phyloP scores from a whole-genome alignment of 2,329 filamentous ascomycete genomes.

The Fusarium papillatum region DNA sequence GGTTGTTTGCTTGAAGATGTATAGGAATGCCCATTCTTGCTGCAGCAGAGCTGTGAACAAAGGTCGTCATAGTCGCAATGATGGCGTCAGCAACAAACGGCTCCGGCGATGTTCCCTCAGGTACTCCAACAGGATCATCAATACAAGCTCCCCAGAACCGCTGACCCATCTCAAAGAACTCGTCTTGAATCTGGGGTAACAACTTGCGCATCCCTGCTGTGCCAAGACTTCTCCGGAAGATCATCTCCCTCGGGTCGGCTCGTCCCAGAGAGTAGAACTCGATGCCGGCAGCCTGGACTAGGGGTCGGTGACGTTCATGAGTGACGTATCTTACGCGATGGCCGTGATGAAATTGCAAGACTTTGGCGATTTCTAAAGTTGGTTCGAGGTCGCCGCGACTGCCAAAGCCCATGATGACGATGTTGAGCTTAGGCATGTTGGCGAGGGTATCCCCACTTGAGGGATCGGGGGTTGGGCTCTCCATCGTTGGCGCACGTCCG shows the following conservation, averaged over 20 bases:
- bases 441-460: neutral
- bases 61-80: conserved; percentile 1
- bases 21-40: neutral
- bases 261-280: conserved; percentile 4
- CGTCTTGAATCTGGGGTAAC: neutral
- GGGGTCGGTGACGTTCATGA: neutral
- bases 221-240: neutral
- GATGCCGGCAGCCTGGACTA: neutral
- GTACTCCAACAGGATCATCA: neutral
- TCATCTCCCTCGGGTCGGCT: conserved; percentile 1
- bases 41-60: neutral
- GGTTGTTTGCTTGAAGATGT: neutral
- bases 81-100: neutral
- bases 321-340: conserved; percentile 3
- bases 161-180: conserved; percentile 2
- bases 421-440: neutral
- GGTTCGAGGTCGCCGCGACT: conserved; percentile 5
- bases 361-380: conserved; percentile 4
- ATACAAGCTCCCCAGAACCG: neutral
- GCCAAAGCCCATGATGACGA: conserved; percentile 11
- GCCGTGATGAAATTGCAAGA: neutral
- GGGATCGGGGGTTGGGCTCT: neutral
- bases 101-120: neutral
- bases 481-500: neutral
- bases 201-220: neutral